These are phyloP conservation scores for Zygotorulaspora mrakii DNA, from an alignment of 1,139 yeast species.

Conservation along the genomic window DNA sequence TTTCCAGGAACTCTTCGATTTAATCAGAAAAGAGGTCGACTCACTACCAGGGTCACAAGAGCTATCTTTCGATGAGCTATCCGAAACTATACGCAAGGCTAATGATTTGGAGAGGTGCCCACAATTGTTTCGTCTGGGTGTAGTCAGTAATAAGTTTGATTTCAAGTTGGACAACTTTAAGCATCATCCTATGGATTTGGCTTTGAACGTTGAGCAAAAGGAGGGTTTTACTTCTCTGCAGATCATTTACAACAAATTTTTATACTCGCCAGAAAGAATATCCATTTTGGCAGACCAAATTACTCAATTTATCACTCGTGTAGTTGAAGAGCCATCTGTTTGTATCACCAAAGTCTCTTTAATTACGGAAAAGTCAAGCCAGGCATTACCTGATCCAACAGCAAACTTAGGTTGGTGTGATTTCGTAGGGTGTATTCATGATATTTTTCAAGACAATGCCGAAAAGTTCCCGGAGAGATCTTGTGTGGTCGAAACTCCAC, in stretches of 20 bases:
- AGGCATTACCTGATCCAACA: slow-evolving; percentile 81
- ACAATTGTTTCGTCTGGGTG: slow-evolving; percentile 47
- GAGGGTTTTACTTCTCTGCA: slow-evolving; percentile 18
- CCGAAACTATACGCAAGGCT: slow-evolving; percentile 46
- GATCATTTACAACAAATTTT: slow-evolving; percentile 61
- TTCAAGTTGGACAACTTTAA: slow-evolving; percentile 25
- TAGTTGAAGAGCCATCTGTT: slow-evolving; percentile 39
- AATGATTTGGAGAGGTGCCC: slow-evolving; percentile 57
- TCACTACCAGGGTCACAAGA: slow-evolving; percentile 43
- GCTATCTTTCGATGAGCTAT: slow-evolving; percentile 55
- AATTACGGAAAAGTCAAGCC: slow-evolving; percentile 58
- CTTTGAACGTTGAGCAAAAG: slow-evolving; percentile 23
- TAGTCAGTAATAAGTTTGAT: slow-evolving; percentile 18
- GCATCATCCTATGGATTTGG: slow-evolving; percentile 31
- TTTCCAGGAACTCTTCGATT: slow-evolving; percentile 47
- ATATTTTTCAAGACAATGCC: slow-evolving; percentile 85
- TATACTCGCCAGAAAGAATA: slow-evolving; percentile 70
- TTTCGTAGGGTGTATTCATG: slow-evolving; percentile 93
- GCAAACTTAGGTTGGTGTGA: slow-evolving; percentile 83
- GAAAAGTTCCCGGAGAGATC: slow-evolving; percentile 74
- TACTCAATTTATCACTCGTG: slow-evolving; percentile 46
- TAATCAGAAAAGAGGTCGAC: slow-evolving; percentile 30
- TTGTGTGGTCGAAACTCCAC: slow-evolving; percentile 88
- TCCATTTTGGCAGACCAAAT: slow-evolving; percentile 71
- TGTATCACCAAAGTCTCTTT: slow-evolving; percentile 61